Base-by-base conservation (phyloP, 306 rosid species). In the Citrullus mucosospermus region DNA sequence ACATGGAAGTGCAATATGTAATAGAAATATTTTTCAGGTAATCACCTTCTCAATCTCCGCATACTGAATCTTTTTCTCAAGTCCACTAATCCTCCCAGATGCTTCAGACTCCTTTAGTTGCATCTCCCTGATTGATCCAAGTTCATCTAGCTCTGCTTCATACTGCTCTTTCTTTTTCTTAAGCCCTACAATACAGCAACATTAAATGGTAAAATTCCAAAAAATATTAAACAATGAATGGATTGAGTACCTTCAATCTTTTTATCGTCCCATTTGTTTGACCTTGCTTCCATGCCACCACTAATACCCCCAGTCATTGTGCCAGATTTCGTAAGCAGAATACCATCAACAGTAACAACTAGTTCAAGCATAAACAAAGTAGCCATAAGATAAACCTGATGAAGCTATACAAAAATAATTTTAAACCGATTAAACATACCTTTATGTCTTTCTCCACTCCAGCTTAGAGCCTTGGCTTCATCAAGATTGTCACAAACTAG, bases 231-330 rank as follows among this genome's bases (percentile, higher is more conserved):
- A 70, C 34, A 50, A 18, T 60, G 80, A 83, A 79, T 39, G 17
- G 17, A 22, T 68, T 18, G 59, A 83, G 80, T 79, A 96, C 99
- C 99, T 89, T 91, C 99, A 82, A 91, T 86, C 86, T 91, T 96
- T 82, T 93, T 96, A 84, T 96, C 99, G 79, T 96, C 98, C 99
- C 99, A 96, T 85, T 93, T 86, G 75, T 92, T 96, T 43, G 99
- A 91, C 86, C 97, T 90, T 51, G 98, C 99, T 87, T 96, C 99
- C 99, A 96, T 96, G 88, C 98, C 99, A 79, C 99, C 99, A 87
- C 98, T 96, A 44, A 96, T 92, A 81, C 99, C 99, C 66, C 99
- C 99, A 84, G 99, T 96, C 99, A 96, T 96, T 62, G 99, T 92
- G 84, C 99, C 99, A 5, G 99, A 93, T 82, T 96, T 96, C 3